phyloP scores from a whole-genome alignment of 805 yeast species.

The Candida montana region DNA sequence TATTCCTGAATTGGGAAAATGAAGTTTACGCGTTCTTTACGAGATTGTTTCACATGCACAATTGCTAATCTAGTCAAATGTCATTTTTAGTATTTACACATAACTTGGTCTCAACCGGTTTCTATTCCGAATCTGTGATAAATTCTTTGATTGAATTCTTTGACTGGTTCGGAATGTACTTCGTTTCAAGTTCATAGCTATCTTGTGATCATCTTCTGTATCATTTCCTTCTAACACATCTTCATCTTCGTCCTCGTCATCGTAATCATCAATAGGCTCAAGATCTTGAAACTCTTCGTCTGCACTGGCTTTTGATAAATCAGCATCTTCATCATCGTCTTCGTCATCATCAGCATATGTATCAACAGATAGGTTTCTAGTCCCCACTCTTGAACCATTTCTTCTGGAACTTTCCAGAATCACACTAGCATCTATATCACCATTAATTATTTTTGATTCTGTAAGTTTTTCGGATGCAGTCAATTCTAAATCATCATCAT shows the following conservation, averaged over 20 bases:
- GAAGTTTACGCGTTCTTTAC: too few species aligned
- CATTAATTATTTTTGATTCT: slow-evolving; percentile 2
- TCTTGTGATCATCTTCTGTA: slow-evolving; percentile 14
- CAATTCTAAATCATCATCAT: slow-evolving; percentile 19
- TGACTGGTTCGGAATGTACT: slow-evolving; percentile 15
- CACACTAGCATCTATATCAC: slow-evolving; percentile 5
- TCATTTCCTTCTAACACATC: slow-evolving; percentile 7
- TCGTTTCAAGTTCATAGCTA: slow-evolving; percentile 19
- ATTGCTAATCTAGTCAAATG: too few species aligned
- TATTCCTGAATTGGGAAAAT: too few species aligned
- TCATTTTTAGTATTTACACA: background rate
- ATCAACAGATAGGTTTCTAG: background rate
- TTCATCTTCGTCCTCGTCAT: slow-evolving; percentile 6
- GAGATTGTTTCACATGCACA: too few species aligned
- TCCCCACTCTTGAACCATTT: background rate
- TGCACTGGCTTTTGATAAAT: slow-evolving; percentile 7
- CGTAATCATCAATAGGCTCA: slow-evolving; percentile 3
- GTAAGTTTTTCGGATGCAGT: too few species aligned
- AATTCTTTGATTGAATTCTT: slow-evolving; percentile 21
- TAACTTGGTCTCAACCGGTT: slow-evolving; percentile 16
- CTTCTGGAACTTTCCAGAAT: slow-evolving; percentile 5
- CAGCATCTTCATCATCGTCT: slow-evolving; percentile 14
- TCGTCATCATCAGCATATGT: slow-evolving; percentile 2
- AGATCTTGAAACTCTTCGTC: slow-evolving; percentile 5
- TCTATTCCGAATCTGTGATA: slow-evolving; percentile 20